Conservation (phyloP, 768 basidiomycete genomes). For the Myochromella boudieri region DNA sequence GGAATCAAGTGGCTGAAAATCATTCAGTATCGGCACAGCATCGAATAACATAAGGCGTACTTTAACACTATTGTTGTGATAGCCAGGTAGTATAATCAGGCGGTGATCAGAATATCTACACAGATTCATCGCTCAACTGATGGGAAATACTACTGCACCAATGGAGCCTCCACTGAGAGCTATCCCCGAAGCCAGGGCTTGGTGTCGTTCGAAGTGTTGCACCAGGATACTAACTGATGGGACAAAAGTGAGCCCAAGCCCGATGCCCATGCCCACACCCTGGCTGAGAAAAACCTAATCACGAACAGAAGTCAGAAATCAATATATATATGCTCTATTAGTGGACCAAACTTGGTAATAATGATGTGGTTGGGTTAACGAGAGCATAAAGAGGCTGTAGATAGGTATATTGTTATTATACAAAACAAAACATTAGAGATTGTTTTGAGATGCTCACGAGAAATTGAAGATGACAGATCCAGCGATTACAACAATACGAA, state of each 20-base stretch:
- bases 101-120: background rate
- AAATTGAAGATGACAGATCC: slow-evolving; percentile 19
- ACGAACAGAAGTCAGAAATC: background rate
- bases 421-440: background rate
- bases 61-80: slow-evolving; percentile 22
- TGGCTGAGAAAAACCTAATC: slow-evolving; percentile 23
- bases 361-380: slow-evolving; percentile 33
- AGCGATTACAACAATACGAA: slow-evolving; percentile 11
- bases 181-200: slow-evolving; percentile 45
- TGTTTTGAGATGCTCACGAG: slow-evolving; percentile 12
- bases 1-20: slow-evolving; percentile 19
- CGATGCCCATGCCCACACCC: slow-evolving; percentile 33
- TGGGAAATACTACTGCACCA: slow-evolving; percentile 35
- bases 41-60: slow-evolving; percentile 4
- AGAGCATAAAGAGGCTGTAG: slow-evolving; percentile 37
- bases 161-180: slow-evolving; percentile 33
- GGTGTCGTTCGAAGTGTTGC: slow-evolving; percentile 40
- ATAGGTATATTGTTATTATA: too few species aligned
- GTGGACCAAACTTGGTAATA: slow-evolving; percentile 27
- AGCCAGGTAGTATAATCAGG: too few species aligned
- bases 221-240: slow-evolving; percentile 41
- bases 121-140: slow-evolving; percentile 20
- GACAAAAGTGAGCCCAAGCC: slow-evolving; percentile 36
- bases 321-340: background rate
- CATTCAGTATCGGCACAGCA: background rate